Conservation (phyloP, 2,329 filamentous ascomycete genomes). For the Botrytis paeoniae region DNA sequence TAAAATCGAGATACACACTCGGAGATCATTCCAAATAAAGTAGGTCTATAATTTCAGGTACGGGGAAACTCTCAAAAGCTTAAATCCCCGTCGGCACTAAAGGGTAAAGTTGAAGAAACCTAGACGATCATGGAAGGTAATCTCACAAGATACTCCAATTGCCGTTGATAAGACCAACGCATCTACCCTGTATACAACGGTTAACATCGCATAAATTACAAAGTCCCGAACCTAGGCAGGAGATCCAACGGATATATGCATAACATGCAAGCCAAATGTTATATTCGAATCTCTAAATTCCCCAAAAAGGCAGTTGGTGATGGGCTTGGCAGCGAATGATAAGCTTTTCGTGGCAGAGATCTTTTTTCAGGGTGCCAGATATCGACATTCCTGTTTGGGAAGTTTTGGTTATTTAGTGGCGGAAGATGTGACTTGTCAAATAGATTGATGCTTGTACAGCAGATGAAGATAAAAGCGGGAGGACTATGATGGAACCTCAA, state of each 20-base stretch:
- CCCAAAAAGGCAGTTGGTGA: constrained; percentile 11
- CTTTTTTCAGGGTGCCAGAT: neutral
- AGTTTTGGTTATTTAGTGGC: neutral
- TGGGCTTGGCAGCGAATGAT: constrained; percentile 5
- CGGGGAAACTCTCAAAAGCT: neutral
- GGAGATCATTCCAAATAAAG: neutral
- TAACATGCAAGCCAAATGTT: neutral
- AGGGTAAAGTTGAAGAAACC: neutral
- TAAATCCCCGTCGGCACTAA: neutral
- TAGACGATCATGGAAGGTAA: constrained; percentile 15
- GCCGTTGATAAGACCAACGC: constrained; percentile 11
- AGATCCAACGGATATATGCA: constrained; percentile 3
- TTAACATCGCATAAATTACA: neutral
- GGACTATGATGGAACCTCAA: neutral
- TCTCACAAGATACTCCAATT: neutral
- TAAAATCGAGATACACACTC: neutral
- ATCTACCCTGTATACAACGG: neutral
- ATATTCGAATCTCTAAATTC: neutral
- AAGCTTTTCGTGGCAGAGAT: constrained; percentile 13
- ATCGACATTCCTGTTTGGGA: constrained; percentile 13
- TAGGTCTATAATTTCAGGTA: constrained; percentile 6
- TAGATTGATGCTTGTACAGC: neutral
- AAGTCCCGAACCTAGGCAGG: constrained; percentile 14
- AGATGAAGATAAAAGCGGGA: neutral
- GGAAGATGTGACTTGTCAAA: constrained; percentile 2